Percentiles rank a stretch among this genome's conserved stretches.
Conservation (phyloP, 2,329 filamentous ascomycete genomes). For the Paecilomyces dactylethromorphus region DNA sequence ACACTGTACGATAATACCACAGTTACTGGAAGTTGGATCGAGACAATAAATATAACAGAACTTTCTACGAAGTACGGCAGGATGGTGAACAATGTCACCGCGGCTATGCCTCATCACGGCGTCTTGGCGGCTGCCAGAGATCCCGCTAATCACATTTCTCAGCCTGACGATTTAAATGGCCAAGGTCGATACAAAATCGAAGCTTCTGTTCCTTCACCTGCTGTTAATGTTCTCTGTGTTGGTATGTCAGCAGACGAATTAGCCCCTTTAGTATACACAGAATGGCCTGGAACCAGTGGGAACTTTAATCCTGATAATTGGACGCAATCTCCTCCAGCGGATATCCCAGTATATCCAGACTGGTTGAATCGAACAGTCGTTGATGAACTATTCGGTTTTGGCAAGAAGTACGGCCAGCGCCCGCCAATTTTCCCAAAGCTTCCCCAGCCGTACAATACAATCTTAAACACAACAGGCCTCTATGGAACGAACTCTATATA, state of each 20-base stretch:
- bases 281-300: constrained; percentile 45
- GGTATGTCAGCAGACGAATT: constrained; percentile 58
- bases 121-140: constrained; percentile 60
- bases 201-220: constrained; percentile 64
- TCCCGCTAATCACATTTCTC: constrained; percentile 58
- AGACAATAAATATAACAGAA: constrained; percentile 48
- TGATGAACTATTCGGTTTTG: constrained; percentile 67
- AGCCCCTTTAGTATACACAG: constrained; percentile 56
- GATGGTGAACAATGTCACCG: constrained; percentile 67
- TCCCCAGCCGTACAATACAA: constrained; percentile 60
- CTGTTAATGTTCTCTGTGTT: constrained; percentile 66
- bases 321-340: constrained; percentile 17
- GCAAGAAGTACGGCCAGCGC: constrained; percentile 42
- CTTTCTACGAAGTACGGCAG: constrained; percentile 46
- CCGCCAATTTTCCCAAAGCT: constrained; percentile 50
- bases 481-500: constrained; percentile 55
- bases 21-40: constrained; percentile 62
- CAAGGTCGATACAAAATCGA: constrained; percentile 62
- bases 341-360: constrained; percentile 31
- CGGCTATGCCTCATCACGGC: constrained; percentile 70
- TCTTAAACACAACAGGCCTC: constrained; percentile 48
- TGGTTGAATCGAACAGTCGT: constrained; percentile 55
- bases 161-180: constrained; percentile 59
- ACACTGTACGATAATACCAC: constrained; percentile 68
- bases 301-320: constrained; percentile 22